These are phyloP conservation scores for Cladophialophora carrionii DNA, from an alignment of 2,329 filamentous ascomycete species.

Conservation along the genomic window DNA sequence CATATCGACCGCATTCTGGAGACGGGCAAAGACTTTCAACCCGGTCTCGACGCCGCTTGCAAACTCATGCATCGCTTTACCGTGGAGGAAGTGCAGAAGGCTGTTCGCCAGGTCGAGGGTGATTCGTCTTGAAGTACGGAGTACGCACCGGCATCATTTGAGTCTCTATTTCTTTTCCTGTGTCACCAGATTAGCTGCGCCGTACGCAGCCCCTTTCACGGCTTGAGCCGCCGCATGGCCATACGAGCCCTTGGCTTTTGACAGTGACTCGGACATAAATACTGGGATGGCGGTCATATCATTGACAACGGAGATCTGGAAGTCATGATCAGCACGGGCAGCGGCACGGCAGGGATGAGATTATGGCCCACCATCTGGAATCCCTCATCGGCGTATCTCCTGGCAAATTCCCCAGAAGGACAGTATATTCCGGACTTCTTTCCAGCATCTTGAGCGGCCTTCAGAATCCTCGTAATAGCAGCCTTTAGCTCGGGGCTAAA, in stretches of 20 bases:
- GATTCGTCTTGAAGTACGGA: slow-evolving; percentile 5
- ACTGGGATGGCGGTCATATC: slow-evolving; percentile 53
- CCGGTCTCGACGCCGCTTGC: slow-evolving; percentile 51
- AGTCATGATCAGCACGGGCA: slow-evolving; percentile 3
- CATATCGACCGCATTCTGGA: slow-evolving; percentile 56
- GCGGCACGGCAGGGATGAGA: background rate
- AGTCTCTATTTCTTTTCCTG: slow-evolving; percentile 28
- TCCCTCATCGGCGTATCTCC: slow-evolving; percentile 56
- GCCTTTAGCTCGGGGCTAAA: slow-evolving; percentile 56
- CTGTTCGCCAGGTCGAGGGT: slow-evolving; percentile 55
- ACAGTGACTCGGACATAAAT: slow-evolving; percentile 45
- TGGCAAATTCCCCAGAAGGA: slow-evolving; percentile 56
- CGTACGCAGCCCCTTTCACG: slow-evolving; percentile 38
- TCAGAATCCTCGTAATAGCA: slow-evolving; percentile 57
- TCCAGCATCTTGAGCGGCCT: slow-evolving; percentile 56
- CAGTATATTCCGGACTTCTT: slow-evolving; percentile 62
- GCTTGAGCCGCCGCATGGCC: slow-evolving; percentile 37
- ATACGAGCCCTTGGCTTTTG: slow-evolving; percentile 42
- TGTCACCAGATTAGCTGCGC: slow-evolving; percentile 31
- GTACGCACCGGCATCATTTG: background rate
- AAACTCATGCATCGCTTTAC: slow-evolving; percentile 68
- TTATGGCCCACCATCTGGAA: slow-evolving; percentile 57
- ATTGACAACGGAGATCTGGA: slow-evolving; percentile 48
- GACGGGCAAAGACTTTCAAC: slow-evolving; percentile 38
- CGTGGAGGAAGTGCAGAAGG: slow-evolving; percentile 58